phyloP scores from a whole-genome alignment of 163 green algal species.

The Smithsoniella earleae region DNA sequence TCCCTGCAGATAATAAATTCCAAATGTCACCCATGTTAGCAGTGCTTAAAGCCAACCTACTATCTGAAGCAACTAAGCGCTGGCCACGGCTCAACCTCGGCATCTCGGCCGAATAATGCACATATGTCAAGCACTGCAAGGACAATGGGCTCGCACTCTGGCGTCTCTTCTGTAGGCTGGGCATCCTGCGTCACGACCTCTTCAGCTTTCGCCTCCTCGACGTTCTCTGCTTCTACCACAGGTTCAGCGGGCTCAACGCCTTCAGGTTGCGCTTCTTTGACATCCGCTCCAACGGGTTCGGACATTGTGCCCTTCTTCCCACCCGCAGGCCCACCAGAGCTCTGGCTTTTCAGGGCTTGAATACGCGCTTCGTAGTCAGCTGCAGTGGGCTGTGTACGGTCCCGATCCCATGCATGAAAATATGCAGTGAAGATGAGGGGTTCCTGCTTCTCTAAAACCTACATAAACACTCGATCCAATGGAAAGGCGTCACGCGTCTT shows the following conservation, averaged over 20 bases:
- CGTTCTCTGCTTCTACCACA: not conserved
- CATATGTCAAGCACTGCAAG: not conserved
- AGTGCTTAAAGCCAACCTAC: too few species aligned
- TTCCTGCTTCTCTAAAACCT: slow-evolving; percentile 11
- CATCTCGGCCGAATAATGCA: not conserved
- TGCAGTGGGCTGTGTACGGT: not conserved
- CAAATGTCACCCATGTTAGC: not conserved
- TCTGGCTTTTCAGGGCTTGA: not conserved
- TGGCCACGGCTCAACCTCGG: too few species aligned
- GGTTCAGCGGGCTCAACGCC: not conserved
- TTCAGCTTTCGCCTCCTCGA: not conserved
- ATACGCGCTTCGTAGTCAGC: slow-evolving; percentile 7
- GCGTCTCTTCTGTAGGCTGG: too few species aligned
- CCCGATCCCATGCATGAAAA: slow-evolving; percentile 4
- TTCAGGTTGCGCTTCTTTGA: not conserved
- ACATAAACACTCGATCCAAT: not conserved
- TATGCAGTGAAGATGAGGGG: slow-evolving; percentile 11
- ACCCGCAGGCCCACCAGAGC: not conserved
- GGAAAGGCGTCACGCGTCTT: not conserved
- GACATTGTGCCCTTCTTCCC: too few species aligned
- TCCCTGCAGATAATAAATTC: not conserved
- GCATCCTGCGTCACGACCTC: too few species aligned
- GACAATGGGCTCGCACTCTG: not conserved
- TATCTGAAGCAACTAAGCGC: too few species aligned
- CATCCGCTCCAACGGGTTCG: too few species aligned